Percentiles rank a stretch among this genome's conserved stretches.
Conservation (phyloP, 345 rosid species). For the Populus pruinosa region DNA sequence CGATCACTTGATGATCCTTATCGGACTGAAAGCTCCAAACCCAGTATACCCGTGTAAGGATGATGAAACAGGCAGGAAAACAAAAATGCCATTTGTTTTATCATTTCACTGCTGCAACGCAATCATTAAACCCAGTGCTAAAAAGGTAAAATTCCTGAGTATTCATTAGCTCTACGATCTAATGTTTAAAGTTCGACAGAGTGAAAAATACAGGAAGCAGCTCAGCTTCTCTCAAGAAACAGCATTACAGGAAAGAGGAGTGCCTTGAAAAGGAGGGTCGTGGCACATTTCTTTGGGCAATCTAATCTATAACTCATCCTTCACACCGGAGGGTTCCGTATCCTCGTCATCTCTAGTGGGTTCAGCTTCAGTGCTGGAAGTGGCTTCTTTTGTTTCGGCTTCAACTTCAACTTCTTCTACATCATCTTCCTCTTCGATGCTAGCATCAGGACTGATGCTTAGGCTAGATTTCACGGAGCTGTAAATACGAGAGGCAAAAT, state of each 20-base stretch:
- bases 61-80: background rate
- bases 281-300: background rate
- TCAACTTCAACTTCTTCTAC: constrained; percentile 51
- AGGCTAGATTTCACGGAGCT: constrained; percentile 71
- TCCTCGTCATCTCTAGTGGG: constrained; percentile 24
- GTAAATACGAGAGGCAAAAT: constrained; percentile 78
- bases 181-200: background rate
- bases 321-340: constrained; percentile 28
- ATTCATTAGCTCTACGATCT: constrained; percentile 18
- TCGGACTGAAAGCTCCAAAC: background rate
- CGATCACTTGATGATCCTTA: background rate
- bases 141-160: constrained; percentile 22
- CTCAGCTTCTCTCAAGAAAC: background rate
- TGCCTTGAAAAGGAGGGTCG: background rate
- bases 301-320: constrained; percentile 58
- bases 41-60: background rate
- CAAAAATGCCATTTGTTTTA: background rate
- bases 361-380: constrained; percentile 27
- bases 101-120: background rate
- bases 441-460: constrained; percentile 68
- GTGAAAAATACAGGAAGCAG: constrained; percentile 14
- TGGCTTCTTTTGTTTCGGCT: constrained; percentile 33
- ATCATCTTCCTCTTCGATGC: constrained; percentile 73
- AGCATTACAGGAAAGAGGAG: background rate
- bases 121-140: background rate